phyloP scores from a whole-genome alignment of 805 yeast species.

The Lachancea dasiensis region DNA sequence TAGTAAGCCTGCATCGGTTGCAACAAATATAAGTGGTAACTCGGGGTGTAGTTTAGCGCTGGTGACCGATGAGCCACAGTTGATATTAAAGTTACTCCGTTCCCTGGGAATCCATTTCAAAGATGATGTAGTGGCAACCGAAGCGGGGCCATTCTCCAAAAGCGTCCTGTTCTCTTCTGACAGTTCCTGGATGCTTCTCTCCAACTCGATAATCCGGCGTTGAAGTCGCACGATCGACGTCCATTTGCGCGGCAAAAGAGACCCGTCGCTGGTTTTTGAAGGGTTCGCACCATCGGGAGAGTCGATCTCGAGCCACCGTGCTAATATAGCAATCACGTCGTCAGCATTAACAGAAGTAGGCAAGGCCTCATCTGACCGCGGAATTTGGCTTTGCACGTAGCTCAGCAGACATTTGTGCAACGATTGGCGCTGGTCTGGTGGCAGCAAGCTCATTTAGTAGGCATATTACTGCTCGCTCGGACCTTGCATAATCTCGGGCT shows the following conservation, averaged over 20 bases:
- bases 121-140: slow-evolving; percentile 13
- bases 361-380: slow-evolving; percentile 1
- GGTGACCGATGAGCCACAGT: slow-evolving; percentile 57
- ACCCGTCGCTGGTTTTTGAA: too few relatives aligned
- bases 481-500: neutral
- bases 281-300: too few relatives aligned
- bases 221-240: slow-evolving; percentile 76
- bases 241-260: slow-evolving; percentile 58
- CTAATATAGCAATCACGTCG: slow-evolving; percentile 6
- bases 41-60: slow-evolving; percentile 67
- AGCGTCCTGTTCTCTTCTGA: slow-evolving; percentile 36
- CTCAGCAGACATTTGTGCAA: slow-evolving; percentile 16
- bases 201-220: slow-evolving; percentile 63
- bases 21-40: slow-evolving; percentile 59
- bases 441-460: slow-evolving; percentile 5
- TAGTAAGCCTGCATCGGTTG: slow-evolving; percentile 66
- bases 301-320: slow-evolving; percentile 9
- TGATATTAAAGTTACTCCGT: slow-evolving; percentile 38
- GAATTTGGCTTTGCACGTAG: slow-evolving; percentile 15
- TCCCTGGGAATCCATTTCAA: slow-evolving; percentile 59
- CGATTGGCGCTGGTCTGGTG: slow-evolving; percentile 13
- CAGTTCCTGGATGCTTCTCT: slow-evolving; percentile 47
- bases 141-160: slow-evolving; percentile 2
- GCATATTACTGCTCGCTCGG: neutral
- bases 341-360: neutral